A percentile compares a stretch with the other conserved stretches of the same genome.
These are phyloP conservation scores for Malania oleifera DNA, from an alignment of 164 flowering plant genomes.

Conservation along the genomic window DNA sequence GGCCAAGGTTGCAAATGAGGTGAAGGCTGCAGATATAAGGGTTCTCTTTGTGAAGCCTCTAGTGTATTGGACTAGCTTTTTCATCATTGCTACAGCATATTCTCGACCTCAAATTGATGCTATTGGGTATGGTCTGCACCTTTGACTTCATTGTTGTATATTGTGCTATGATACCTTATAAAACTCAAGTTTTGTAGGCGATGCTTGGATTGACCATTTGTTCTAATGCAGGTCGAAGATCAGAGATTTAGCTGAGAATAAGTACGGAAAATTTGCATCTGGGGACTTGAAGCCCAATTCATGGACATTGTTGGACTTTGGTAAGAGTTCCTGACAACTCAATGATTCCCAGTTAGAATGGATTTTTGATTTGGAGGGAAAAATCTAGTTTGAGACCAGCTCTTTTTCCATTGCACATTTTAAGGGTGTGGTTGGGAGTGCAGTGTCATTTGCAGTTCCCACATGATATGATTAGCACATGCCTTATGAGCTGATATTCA, in stretches of 20 bases:
- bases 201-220: slow-evolving; percentile 4
- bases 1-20: slow-evolving; percentile 91
- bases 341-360: not conserved
- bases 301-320: slow-evolving; percentile 92
- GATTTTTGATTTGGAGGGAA: not conserved
- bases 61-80: slow-evolving; percentile 95
- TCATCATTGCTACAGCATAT: slow-evolving; percentile 92
- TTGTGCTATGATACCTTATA: not conserved
- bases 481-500: too few relatives aligned
- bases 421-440: too few relatives aligned
- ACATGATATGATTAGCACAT: too few relatives aligned
- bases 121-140: slow-evolving; percentile 49
- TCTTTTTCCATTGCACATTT: too few relatives aligned
- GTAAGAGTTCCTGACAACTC: slow-evolving; percentile 30
- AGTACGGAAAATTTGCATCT: slow-evolving; percentile 59
- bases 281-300: slow-evolving; percentile 90
- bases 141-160: not conserved
- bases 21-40: slow-evolving; percentile 85
- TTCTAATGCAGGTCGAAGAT: slow-evolving; percentile 50
- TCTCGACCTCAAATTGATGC: slow-evolving; percentile 95
- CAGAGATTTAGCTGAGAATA: slow-evolving; percentile 74
- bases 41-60: slow-evolving; percentile 97
- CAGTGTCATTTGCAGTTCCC: too few relatives aligned
- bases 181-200: not conserved
- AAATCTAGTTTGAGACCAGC: not conserved